Conservation (phyloP, 768 basidiomycete genomes). For the Mycena rosella region DNA sequence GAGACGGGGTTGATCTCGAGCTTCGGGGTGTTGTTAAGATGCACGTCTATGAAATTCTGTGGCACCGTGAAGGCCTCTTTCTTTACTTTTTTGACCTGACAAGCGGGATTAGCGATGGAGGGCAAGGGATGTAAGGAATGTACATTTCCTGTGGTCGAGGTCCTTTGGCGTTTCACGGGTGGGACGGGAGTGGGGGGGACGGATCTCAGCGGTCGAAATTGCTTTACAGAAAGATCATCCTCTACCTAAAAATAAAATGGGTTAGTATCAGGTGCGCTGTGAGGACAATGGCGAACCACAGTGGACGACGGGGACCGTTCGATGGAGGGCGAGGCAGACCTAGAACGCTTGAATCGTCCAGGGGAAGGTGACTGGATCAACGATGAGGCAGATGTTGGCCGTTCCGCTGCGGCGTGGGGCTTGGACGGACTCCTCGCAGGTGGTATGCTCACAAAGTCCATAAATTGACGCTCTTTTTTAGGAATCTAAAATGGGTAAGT, state of each 20-base stretch:
- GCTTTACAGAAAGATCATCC: neutral
- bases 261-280: neutral
- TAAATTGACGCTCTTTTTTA: neutral
- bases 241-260: neutral
- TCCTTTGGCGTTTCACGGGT: conserved; percentile 11
- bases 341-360: conserved; percentile 15
- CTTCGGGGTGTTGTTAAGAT: neutral
- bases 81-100: neutral
- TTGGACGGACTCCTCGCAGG: neutral
- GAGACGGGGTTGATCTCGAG: conserved; percentile 8
- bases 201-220: neutral
- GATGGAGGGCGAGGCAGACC: conserved; percentile 2
- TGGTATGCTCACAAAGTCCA: conserved; percentile 6
- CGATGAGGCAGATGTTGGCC: too few relatives aligned
- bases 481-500: neutral
- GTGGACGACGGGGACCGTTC: neutral
- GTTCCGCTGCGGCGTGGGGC: too few relatives aligned
- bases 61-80: neutral
- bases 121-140: neutral
- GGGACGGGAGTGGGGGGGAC: too few relatives aligned
- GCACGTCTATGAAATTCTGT: neutral
- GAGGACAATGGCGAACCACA: neutral
- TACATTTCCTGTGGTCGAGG: neutral
- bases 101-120: neutral
- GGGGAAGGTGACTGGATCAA: neutral